Percentiles rank a stretch among this genome's conserved stretches.
These are phyloP conservation scores for Gliomastix tumulicola DNA, from an alignment of 2,329 filamentous ascomycete species.

Conservation along the genomic window DNA sequence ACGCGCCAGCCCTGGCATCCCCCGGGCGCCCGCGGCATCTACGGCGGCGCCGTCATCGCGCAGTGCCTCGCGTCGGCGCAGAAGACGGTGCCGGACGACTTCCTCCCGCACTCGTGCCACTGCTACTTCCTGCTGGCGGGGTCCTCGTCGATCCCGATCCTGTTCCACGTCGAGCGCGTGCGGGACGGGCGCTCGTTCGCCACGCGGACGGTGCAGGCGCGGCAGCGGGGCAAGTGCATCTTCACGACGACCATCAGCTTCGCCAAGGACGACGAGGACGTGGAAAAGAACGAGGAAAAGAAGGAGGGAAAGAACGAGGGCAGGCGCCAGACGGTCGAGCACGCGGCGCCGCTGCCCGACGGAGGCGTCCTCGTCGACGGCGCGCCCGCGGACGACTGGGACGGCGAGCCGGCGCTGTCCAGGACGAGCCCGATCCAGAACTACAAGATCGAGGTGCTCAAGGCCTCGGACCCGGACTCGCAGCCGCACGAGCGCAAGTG, in stretches of 20 bases:
- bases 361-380: constrained; percentile 26
- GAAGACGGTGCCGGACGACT: constrained; percentile 73
- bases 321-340: constrained; percentile 42
- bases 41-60: constrained; percentile 86
- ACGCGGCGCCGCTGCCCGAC: constrained; percentile 55
- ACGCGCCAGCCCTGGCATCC: constrained; percentile 89
- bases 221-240: constrained; percentile 81
- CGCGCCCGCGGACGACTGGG: constrained; percentile 28
- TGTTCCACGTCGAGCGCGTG: constrained; percentile 93
- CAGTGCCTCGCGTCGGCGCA: constrained; percentile 86
- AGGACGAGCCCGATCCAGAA: constrained; percentile 37
- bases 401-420: constrained; percentile 38
- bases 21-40: constrained; percentile 85
- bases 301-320: constrained; percentile 39
- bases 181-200: constrained; percentile 85
- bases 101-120: constrained; percentile 92
- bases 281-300: constrained; percentile 37
- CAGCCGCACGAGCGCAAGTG: constrained; percentile 61
- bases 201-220: constrained; percentile 91
- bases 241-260: constrained; percentile 96
- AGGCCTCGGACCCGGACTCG: constrained; percentile 27
- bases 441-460: constrained; percentile 28
- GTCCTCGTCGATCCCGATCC: constrained; percentile 73
- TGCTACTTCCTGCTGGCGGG: constrained; percentile 97
- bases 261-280: constrained; percentile 53